phyloP scores from a whole-genome alignment of 176 grass and related monocot species.

The Lolium rigidum region DNA sequence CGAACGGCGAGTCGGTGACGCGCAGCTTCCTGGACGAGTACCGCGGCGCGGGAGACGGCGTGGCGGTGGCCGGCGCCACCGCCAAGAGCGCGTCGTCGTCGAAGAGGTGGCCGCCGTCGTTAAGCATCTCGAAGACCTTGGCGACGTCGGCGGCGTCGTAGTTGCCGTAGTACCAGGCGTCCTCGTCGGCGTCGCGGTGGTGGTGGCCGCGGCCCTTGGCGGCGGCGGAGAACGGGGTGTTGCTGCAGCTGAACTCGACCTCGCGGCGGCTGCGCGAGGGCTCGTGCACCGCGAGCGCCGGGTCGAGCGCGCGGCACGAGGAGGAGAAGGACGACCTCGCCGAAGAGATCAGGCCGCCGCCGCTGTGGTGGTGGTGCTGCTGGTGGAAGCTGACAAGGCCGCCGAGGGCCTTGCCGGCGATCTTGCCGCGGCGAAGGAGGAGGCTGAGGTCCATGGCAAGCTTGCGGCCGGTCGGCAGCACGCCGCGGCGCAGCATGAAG shows the following conservation, averaged over 20 bases:
- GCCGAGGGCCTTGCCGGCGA: slow-evolving; percentile 71
- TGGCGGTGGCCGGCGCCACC: background rate
- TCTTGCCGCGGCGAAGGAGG: slow-evolving; percentile 75
- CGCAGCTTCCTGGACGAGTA: slow-evolving; percentile 28
- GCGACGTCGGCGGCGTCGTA: slow-evolving; percentile 73
- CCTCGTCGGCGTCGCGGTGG: background rate
- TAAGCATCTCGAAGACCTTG: slow-evolving; percentile 68
- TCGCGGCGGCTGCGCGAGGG: slow-evolving; percentile 48
- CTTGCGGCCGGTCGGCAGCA: slow-evolving; percentile 71
- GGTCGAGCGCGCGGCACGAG: slow-evolving; percentile 51
- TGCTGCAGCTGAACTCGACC: slow-evolving; percentile 97
- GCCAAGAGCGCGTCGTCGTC: background rate
- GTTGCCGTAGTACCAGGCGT: slow-evolving; percentile 38
- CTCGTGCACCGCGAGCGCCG: slow-evolving; percentile 51
- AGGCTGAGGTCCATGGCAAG: slow-evolving; percentile 75
- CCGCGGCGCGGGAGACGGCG: slow-evolving; percentile 41
- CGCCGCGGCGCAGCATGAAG: slow-evolving; percentile 67
- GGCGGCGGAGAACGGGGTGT: slow-evolving; percentile 59
- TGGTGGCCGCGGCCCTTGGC: slow-evolving; percentile 8
- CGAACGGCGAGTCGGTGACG: slow-evolving; percentile 60
- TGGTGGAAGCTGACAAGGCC: slow-evolving; percentile 61
- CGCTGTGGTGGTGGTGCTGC: background rate
- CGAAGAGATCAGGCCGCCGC: background rate
- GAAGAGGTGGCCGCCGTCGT: slow-evolving; percentile 34
- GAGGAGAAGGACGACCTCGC: slow-evolving; percentile 6